phyloP scores from a whole-genome alignment of 108 stramenopile genomes.

The Seminavis robusta region DNA sequence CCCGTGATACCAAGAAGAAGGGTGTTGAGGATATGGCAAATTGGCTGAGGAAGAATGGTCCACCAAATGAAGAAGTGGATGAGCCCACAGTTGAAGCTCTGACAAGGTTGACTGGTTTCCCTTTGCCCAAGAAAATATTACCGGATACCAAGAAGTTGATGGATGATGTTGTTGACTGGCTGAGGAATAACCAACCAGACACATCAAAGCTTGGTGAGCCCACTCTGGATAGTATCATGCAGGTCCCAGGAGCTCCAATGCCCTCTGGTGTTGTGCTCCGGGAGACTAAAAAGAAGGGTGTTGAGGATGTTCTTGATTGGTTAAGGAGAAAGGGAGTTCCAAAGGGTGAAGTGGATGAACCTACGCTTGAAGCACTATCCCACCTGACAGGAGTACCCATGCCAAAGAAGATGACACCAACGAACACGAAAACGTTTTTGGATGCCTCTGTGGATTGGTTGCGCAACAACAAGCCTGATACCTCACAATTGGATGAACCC shows the following conservation, averaged over 20 bases:
- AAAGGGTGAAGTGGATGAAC: slow-evolving; percentile 4
- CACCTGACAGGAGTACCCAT: slow-evolving; percentile 6
- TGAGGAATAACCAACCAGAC: neutral
- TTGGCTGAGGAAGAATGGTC: slow-evolving; percentile 24
- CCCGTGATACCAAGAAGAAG: slow-evolving; percentile 2
- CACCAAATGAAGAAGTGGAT: slow-evolving; percentile 4
- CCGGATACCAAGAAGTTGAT: neutral
- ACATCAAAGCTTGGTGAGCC: neutral
- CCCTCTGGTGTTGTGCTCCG: neutral
- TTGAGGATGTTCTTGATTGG: slow-evolving; percentile 21
- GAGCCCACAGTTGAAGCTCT: slow-evolving; percentile 7
- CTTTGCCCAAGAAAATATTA: neutral
- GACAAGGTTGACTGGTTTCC: slow-evolving; percentile 6
- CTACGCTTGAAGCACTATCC: neutral
- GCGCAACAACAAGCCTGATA: slow-evolving; percentile 15
- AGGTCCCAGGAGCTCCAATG: neutral
- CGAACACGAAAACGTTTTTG: neutral
- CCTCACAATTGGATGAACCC: slow-evolving; percentile 14
- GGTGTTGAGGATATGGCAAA: slow-evolving; percentile 14
- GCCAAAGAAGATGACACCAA: neutral
- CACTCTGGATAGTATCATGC: neutral
- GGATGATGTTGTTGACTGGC: slow-evolving; percentile 4
- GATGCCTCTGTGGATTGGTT: slow-evolving; percentile 21
- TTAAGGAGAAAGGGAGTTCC: slow-evolving; percentile 17
- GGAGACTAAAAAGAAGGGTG: neutral